Evolutionary conservation across 768 basidiomycete genomes (phyloP).

Genomic region (Lentinula detonsa): DNA sequence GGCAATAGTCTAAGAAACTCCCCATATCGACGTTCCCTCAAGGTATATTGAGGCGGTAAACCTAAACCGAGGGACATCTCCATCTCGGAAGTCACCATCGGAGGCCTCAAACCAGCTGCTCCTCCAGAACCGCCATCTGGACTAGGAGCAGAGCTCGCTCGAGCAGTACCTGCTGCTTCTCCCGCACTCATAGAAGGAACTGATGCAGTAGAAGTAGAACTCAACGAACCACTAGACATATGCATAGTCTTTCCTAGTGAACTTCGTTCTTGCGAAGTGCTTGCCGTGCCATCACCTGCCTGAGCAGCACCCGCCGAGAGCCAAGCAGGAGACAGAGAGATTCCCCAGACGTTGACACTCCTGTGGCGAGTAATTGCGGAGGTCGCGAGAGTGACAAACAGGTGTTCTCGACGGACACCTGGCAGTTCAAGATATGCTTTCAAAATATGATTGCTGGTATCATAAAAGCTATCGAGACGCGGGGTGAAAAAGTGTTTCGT

Average conservation of each 20-base stretch:
- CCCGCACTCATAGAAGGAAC: neutral
- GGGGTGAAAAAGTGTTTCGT: neutral
- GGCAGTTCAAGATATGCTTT: neutral
- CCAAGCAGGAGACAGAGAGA: neutral
- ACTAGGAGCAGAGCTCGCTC: neutral
- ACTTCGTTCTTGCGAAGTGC: neutral
- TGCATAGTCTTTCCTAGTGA: slow-evolving; percentile 2
- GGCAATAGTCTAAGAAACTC: slow-evolving; percentile 2
- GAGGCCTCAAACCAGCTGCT: neutral
- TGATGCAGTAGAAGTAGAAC: slow-evolving; percentile 1
- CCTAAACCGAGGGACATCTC: neutral
- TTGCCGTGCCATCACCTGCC: neutral
- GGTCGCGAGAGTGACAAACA: neutral
- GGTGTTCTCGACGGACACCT: neutral
- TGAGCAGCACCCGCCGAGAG: neutral
- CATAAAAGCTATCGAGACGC: neutral
- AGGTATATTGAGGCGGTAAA: neutral
- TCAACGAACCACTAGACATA: slow-evolving; percentile 4
- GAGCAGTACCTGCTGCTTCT: slow-evolving; percentile 2
- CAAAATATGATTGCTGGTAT: neutral
- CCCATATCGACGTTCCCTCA: slow-evolving; percentile 1
- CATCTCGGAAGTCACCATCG: neutral
- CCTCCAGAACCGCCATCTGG: neutral
- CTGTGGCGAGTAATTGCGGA: neutral
- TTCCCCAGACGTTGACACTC: neutral